Base-by-base conservation (phyloP, 306 rosid genomes). In the Oemleria cerasiformis region DNA sequence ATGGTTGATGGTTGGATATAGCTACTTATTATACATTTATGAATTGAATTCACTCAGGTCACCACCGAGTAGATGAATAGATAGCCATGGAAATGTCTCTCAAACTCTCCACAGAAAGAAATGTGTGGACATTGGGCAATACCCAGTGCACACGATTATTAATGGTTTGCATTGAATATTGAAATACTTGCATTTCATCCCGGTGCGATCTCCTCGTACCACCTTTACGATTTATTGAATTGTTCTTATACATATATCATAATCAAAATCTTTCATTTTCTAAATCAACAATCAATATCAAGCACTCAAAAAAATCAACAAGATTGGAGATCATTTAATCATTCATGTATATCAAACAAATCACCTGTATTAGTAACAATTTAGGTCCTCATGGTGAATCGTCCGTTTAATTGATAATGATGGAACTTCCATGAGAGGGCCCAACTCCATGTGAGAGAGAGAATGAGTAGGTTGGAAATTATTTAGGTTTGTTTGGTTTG, bases 111-210 rank as follows among this genome's bases (percentile, higher is more conserved):
- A 30, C 21, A 43, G 39, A 49, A 50, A 40, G 73, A 74, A 30
- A 58, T 67, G 72, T 74, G 80, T 73, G 78, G 75, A 19, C 58
- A 21, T 45, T 59, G 80, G 75, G 15, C 49, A 38, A 61, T 64
- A 25, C 60, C 68, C 15, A 17, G 60, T 63, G 5, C 44, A 64
- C 63, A 50, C 53, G 64, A 25, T 25, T 12, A 39, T 49, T 7
- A 20, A 16, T 51, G 70, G 67, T 30, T 73, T 71, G 72, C 78
- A 63, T 75, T 60, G 44, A 77, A 65, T 77, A 42, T 74, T 25
- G 30, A 25, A 25, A 25, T 25, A 25, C 30, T 25, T 25, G 30
- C 30, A 25, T 25, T n/a, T n/a, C n/a, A n/a, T n/a, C n/a, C n/a
- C n/a, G n/a, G n/a, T n/a, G n/a, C n/a, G n/a, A n/a, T n/a, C n/a